Conservation (phyloP, 768 basidiomycete genomes). For the Mycena amicta region DNA sequence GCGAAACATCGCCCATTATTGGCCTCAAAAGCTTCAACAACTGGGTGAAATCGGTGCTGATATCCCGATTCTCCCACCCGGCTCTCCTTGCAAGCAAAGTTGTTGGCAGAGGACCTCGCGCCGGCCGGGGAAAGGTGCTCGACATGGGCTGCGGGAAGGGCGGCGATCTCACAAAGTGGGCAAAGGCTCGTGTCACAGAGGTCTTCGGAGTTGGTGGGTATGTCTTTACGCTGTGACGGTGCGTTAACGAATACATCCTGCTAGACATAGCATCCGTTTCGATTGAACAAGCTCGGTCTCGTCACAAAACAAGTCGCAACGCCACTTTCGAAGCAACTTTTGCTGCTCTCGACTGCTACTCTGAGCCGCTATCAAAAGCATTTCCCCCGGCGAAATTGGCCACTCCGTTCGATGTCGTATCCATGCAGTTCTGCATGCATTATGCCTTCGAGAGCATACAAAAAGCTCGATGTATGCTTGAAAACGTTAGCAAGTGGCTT, state of each 20-base stretch:
- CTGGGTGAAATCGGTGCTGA: conserved; percentile 98
- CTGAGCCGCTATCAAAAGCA: conserved; percentile 67
- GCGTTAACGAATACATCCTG: neutral
- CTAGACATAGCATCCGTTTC: conserved; percentile 90
- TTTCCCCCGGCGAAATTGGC: conserved; percentile 63
- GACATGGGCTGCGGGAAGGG: conserved; percentile 99
- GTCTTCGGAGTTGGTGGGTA: conserved; percentile 75
- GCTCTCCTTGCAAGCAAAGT: conserved; percentile 49
- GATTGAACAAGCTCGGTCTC: conserved; percentile 80
- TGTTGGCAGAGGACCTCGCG: conserved; percentile 32
- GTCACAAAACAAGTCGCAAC: conserved; percentile 57
- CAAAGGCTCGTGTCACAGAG: conserved; percentile 78
- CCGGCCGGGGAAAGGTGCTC: conserved; percentile 72
- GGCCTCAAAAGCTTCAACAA: conserved; percentile 98
- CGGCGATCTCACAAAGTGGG: conserved; percentile 96
- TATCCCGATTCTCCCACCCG: conserved; percentile 84
- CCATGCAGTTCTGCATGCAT: conserved; percentile 99
- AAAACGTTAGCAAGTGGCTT: conserved; percentile 82
- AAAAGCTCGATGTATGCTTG: conserved; percentile 90
- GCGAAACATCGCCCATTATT: conserved; percentile 90
- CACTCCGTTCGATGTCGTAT: conserved; percentile 88
- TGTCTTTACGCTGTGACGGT: conserved; percentile 13
- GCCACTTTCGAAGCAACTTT: conserved; percentile 79
- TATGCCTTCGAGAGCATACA: conserved; percentile 93
- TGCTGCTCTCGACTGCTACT: conserved; percentile 87